A percentile compares a stretch with the other conserved stretches of the same genome.
These are phyloP conservation scores for Geotrichum citri-aurantii DNA, from an alignment of 1,139 yeast genomes.

Conservation along the genomic window DNA sequence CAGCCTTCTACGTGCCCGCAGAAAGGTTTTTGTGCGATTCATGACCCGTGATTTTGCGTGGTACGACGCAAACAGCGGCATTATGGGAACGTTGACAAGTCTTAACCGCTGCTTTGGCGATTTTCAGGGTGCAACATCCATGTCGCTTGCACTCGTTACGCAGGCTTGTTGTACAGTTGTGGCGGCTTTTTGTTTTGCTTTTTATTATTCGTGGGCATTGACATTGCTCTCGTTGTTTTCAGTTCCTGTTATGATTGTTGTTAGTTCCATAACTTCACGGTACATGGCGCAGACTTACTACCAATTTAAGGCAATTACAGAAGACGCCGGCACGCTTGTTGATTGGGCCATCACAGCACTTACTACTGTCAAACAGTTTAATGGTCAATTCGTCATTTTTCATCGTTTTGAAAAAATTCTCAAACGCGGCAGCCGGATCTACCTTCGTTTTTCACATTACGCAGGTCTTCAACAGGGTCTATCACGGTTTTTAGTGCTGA, in stretches of 20 bases:
- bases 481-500: conserved; percentile 51
- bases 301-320: conserved; percentile 52
- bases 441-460: conserved; percentile 44
- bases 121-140: conserved; percentile 61
- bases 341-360: conserved; percentile 67
- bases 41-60: conserved; percentile 30
- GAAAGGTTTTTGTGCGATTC: conserved; percentile 35
- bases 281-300: conserved; percentile 47
- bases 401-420: conserved; percentile 41
- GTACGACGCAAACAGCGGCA: conserved; percentile 46
- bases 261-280: conserved; percentile 49
- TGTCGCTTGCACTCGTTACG: conserved; percentile 53
- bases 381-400: conserved; percentile 52
- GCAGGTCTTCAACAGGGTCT: conserved; percentile 55
- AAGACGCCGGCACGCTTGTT: conserved; percentile 54
- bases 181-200: conserved; percentile 59
- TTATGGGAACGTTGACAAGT: conserved; percentile 62
- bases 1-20: conserved; percentile 57
- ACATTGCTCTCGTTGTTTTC: conserved; percentile 69
- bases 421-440: conserved; percentile 44
- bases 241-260: conserved; percentile 56
- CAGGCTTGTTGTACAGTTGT: conserved; percentile 50
- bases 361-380: conserved; percentile 54
- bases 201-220: conserved; percentile 76
- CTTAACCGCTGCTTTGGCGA: conserved; percentile 67